phyloP scores from a whole-genome alignment of 345 rosid genomes.

The Gossypium stocksii region DNA sequence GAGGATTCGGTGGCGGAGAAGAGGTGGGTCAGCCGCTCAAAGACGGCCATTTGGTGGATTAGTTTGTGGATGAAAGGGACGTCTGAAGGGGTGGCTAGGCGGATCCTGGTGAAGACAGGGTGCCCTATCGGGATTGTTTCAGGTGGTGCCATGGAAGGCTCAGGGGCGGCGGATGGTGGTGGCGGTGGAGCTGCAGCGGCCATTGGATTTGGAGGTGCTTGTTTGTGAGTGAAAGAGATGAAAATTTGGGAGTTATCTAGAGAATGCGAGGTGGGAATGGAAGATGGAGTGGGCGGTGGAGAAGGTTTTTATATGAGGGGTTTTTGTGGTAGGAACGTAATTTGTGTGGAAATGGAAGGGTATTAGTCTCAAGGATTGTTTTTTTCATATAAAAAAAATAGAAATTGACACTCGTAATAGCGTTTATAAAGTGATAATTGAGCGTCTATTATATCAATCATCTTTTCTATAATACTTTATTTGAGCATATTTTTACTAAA shows the following conservation, averaged over 20 bases:
- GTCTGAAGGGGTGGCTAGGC: constrained; percentile 72
- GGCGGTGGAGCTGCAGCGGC: constrained; percentile 96
- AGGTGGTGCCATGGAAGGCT: constrained; percentile 42
- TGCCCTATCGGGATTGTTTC: constrained; percentile 35
- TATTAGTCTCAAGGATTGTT: not conserved
- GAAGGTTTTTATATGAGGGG: not conserved
- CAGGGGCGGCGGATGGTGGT: constrained; percentile 63
- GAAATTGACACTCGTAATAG: too few species aligned
- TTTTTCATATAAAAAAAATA: too few species aligned
- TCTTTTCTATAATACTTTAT: too few species aligned
- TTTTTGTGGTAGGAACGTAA: not conserved
- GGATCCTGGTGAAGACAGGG: constrained; percentile 76
- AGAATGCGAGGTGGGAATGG: not conserved
- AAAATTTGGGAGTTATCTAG: not conserved
- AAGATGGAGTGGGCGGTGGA: not conserved
- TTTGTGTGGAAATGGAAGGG: not conserved
- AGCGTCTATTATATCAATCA: too few species aligned
- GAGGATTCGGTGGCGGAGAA: constrained; percentile 75
- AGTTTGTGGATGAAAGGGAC: constrained; percentile 82
- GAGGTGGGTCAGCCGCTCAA: constrained; percentile 62
- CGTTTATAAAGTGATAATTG: too few species aligned
- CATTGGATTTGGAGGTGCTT: constrained; percentile 26
- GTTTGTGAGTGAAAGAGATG: not conserved
- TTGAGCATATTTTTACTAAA: too few species aligned
- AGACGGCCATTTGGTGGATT: constrained; percentile 86